phyloP scores from a whole-genome alignment of 2,329 filamentous ascomycete species.

The Cercospora canescens region DNA sequence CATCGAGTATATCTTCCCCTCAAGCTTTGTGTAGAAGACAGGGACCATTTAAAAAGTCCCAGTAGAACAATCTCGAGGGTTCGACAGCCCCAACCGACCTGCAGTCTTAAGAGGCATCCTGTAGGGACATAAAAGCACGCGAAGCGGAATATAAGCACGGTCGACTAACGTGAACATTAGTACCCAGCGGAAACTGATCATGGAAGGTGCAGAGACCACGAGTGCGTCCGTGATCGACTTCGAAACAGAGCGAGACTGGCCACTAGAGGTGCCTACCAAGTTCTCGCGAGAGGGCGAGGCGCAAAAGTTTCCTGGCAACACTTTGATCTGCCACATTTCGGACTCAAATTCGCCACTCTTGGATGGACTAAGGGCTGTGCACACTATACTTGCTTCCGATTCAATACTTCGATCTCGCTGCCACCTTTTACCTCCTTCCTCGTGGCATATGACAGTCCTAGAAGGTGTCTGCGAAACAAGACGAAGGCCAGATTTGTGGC shows the following conservation, averaged over 20 bases:
- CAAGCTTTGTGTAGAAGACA: too few relatives aligned
- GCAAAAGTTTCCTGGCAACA: slow-evolving; percentile 1
- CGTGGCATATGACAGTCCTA: slow-evolving; percentile 11
- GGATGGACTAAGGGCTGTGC: background rate
- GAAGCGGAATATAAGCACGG: too few relatives aligned
- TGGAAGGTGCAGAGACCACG: too few relatives aligned
- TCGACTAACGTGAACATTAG: too few relatives aligned
- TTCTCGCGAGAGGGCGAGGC: background rate
- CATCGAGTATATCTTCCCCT: too few relatives aligned
- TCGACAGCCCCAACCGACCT: too few relatives aligned
- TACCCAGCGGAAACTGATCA: too few relatives aligned
- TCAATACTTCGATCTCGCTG: background rate
- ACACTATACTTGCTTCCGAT: background rate
- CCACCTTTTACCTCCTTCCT: slow-evolving; percentile 1
- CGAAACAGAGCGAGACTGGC: background rate
- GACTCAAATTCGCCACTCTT: background rate
- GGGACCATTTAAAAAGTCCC: too few relatives aligned
- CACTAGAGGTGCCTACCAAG: background rate
- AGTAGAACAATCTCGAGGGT: too few relatives aligned
- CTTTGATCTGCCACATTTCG: background rate
- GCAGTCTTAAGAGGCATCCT: too few relatives aligned
- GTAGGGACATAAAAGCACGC: too few relatives aligned
- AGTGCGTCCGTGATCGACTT: background rate
- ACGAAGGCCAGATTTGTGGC: slow-evolving; percentile 1
- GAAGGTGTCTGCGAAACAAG: slow-evolving; percentile 4